phyloP scores from a whole-genome alignment of 495 filamentous ascomycete species.

The Pyrenula massariospora region DNA sequence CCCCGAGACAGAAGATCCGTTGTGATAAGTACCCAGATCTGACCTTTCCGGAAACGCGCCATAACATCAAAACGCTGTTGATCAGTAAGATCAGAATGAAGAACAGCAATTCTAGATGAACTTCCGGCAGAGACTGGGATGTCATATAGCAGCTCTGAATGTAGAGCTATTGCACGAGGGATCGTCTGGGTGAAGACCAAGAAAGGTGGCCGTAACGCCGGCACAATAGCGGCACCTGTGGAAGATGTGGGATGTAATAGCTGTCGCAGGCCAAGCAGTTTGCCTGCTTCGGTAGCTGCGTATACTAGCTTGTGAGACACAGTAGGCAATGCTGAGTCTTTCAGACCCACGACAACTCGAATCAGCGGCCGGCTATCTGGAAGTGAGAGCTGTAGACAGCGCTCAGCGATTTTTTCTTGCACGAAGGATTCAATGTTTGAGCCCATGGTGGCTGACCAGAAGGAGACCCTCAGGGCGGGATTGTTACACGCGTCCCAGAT shows the following conservation, averaged over 20 bases:
- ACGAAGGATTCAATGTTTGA: conserved; percentile 79
- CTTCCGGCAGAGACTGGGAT: conserved; percentile 82
- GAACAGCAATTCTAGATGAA: conserved; percentile 72
- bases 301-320: conserved; percentile 83
- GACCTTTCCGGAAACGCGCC: conserved; percentile 78
- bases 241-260: conserved; percentile 61
- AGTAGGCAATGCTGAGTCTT: conserved; percentile 88
- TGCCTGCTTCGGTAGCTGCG: conserved; percentile 83
- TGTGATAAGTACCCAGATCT: conserved; percentile 92
- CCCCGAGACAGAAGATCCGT: conserved; percentile 87
- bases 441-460: conserved; percentile 96
- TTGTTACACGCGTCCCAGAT: conserved; percentile 73
- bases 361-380: conserved; percentile 42
- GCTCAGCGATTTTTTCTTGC: conserved; percentile 44
- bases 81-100: conserved; percentile 80
- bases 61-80: conserved; percentile 65
- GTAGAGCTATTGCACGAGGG: conserved; percentile 72
- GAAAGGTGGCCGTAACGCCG: conserved; percentile 70
- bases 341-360: conserved; percentile 83
- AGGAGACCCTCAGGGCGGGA: conserved; percentile 52
- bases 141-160: conserved; percentile 87
- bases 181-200: conserved; percentile 94
- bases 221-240: conserved; percentile 20
- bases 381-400: conserved; percentile 17
- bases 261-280: conserved; percentile 83